phyloP scores from a whole-genome alignment of 2,329 filamentous ascomycete species.

The Venturia carpophila region DNA sequence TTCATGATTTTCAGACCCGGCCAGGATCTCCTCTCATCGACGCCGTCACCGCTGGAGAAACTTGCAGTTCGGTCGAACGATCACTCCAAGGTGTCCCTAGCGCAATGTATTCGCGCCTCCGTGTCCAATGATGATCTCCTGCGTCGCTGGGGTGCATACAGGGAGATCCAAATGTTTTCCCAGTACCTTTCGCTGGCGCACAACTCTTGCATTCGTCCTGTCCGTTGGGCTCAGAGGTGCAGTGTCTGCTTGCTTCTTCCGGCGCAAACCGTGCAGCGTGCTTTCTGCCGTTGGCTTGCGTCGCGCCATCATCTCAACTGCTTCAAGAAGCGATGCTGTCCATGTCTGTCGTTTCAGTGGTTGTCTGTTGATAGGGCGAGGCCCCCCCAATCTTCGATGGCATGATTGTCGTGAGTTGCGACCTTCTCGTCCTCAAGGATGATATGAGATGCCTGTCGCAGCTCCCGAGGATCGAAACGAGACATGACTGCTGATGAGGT shows the following conservation, averaged over 20 bases:
- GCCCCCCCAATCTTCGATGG: not conserved
- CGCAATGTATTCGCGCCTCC: not conserved
- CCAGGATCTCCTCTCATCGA: no score
- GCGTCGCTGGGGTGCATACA: not conserved
- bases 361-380: not conserved
- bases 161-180: no score
- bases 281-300: not conserved
- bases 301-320: not conserved
- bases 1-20: no score
- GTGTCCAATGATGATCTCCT: not conserved
- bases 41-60: not conserved
- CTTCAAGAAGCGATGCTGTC: not conserved
- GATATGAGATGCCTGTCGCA: slow-evolving; percentile 3
- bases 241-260: not conserved
- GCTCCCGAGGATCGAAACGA: not conserved
- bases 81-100: not conserved
- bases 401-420: not conserved
- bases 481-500: not conserved
- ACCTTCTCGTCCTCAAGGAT: slow-evolving; percentile 3
- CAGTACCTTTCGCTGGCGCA: slow-evolving; percentile 4
- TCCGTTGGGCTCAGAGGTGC: not conserved
- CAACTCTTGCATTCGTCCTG: not conserved
- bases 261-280: slow-evolving; percentile 5
- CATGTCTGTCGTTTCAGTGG: not conserved
- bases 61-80: not conserved